These are phyloP conservation scores for Sclerotiophoma versabilis DNA, from an alignment of 2,329 filamentous ascomycete genomes.

Conservation along the genomic window DNA sequence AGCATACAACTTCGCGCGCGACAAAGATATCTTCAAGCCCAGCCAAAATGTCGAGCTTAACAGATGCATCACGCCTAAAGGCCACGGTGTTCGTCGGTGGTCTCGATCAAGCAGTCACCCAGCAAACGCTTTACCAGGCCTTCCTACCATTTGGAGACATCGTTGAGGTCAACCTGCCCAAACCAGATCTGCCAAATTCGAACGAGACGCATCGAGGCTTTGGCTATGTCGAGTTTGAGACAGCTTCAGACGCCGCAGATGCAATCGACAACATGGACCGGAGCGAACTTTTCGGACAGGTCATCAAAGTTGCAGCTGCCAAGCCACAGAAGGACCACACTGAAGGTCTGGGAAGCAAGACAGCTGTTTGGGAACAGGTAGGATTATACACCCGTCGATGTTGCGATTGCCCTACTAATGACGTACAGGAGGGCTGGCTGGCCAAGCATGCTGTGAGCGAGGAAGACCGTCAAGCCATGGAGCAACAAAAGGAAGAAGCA, in stretches of 20 bases:
- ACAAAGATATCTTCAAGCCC: neutral
- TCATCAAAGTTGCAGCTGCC: slow-evolving; percentile 89
- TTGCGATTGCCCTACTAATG: slow-evolving; percentile 20
- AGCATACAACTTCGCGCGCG: slow-evolving; percentile 13
- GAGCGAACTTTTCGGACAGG: slow-evolving; percentile 88
- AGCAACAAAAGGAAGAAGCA: slow-evolving; percentile 60
- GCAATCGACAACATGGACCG: slow-evolving; percentile 99
- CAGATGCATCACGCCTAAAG: slow-evolving; percentile 83
- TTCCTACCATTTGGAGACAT: slow-evolving; percentile 98
- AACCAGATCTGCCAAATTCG: slow-evolving; percentile 81
- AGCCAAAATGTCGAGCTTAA: slow-evolving; percentile 63
- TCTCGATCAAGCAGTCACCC: slow-evolving; percentile 78
- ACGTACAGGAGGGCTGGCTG: slow-evolving; percentile 83
- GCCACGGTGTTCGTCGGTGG: slow-evolving; percentile 92
- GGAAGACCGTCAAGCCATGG: slow-evolving; percentile 72
- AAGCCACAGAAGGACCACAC: slow-evolving; percentile 90
- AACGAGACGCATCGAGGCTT: slow-evolving; percentile 87
- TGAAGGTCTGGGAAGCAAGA: slow-evolving; percentile 90
- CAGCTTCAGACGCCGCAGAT: slow-evolving; percentile 84
- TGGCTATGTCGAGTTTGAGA: slow-evolving; percentile 94
- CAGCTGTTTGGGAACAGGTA: slow-evolving; percentile 97
- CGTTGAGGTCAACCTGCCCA: slow-evolving; percentile 86
- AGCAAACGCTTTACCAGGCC: slow-evolving; percentile 79
- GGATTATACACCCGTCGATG: slow-evolving; percentile 35
- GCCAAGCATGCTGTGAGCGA: slow-evolving; percentile 85